A percentile compares a stretch with the other conserved stretches of the same genome.
Conservation (phyloP, 441 rosid genomes). For the Populus hybrid region DNA sequence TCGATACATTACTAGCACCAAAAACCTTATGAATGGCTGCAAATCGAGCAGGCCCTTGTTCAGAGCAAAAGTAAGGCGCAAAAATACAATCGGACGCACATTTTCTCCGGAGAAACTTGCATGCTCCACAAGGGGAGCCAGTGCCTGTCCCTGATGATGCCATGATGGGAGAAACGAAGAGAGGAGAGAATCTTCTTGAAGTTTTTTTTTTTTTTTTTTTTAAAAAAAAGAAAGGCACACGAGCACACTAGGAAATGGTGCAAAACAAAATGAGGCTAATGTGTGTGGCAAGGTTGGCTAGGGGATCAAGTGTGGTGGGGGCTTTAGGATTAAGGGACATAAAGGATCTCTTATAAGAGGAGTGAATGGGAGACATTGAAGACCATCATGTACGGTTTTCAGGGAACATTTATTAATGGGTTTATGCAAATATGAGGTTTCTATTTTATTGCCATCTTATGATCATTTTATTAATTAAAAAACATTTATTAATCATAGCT, state of each 20-base stretch:
- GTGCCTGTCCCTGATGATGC: constrained; percentile 46
- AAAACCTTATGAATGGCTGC: constrained; percentile 93
- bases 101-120: constrained; percentile 87
- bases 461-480: not conserved
- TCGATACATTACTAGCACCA: constrained; percentile 92
- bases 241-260: constrained; percentile 74
- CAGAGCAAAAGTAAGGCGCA: constrained; percentile 88
- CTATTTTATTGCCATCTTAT: not conserved
- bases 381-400: constrained; percentile 54
- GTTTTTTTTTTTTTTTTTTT: constrained; percentile 1
- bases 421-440: constrained; percentile 24
- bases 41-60: constrained; percentile 82
- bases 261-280: constrained; percentile 18
- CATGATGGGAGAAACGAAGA: constrained; percentile 29
- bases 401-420: constrained; percentile 63
- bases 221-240: constrained; percentile 42
- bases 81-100: constrained; percentile 84
- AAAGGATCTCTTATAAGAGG: constrained; percentile 29
- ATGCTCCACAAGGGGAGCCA: constrained; percentile 92
- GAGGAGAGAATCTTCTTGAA: constrained; percentile 21
- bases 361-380: constrained; percentile 57
- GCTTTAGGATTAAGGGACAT: constrained; percentile 10
- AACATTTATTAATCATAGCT: not conserved
- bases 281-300: constrained; percentile 12
- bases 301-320: constrained; percentile 10